phyloP scores from a whole-genome alignment of 2,329 filamentous ascomycete genomes.

The Sporothrix pallida region DNA sequence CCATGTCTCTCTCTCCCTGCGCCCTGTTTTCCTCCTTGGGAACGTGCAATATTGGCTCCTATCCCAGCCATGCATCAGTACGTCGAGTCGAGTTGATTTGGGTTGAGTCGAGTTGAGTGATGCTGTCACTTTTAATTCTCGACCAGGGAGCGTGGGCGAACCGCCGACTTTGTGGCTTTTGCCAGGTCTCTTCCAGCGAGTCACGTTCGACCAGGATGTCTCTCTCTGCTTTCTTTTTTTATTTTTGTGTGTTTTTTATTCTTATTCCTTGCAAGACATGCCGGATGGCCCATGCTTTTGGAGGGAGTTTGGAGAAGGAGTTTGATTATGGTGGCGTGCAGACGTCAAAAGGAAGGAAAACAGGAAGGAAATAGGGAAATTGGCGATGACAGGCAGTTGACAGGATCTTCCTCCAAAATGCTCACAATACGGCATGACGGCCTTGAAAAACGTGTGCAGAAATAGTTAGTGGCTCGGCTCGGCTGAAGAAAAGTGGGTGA shows the following conservation, averaged over 20 bases:
- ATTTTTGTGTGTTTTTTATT: too few species aligned
- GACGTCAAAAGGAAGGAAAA: neutral
- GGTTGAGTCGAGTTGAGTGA: neutral
- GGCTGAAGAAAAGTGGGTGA: neutral
- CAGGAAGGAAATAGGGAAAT: too few species aligned
- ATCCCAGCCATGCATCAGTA: neutral
- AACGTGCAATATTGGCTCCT: constrained; percentile 3
- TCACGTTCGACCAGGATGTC: constrained; percentile 4
- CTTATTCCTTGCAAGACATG: too few species aligned
- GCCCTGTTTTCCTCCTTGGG: constrained; percentile 2
- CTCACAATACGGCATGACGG: too few species aligned
- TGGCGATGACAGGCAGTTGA: too few species aligned
- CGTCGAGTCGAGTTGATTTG: too few species aligned
- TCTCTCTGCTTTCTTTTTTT: neutral
- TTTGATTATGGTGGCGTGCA: constrained; percentile 5
- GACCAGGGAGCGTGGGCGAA: neutral
- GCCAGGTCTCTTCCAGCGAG: neutral
- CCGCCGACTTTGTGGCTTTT: neutral
- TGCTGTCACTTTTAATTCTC: neutral
- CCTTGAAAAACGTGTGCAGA: neutral
- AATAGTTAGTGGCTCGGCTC: neutral
- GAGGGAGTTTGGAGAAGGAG: neutral
- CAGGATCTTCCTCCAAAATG: too few species aligned
- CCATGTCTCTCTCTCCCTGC: neutral
- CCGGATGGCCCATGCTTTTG: too few species aligned